These are phyloP conservation scores for Populus tomentosa DNA, from an alignment of 441 rosid genomes.

Conservation along the genomic window DNA sequence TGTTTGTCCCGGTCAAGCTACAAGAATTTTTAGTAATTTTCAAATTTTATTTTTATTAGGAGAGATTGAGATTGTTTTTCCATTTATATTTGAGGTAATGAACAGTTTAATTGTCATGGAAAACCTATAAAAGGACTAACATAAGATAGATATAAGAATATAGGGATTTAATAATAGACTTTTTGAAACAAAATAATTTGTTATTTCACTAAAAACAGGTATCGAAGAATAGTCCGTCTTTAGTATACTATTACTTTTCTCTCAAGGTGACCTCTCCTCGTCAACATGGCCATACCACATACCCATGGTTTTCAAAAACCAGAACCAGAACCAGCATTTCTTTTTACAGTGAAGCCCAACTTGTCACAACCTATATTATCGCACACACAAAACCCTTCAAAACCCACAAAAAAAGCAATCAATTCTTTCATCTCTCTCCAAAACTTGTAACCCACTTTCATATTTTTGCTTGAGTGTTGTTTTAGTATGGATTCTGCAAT, in stretches of 20 bases:
- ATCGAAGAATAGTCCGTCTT: background rate
- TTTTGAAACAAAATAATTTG: background rate
- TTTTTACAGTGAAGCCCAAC: background rate
- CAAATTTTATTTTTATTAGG: background rate
- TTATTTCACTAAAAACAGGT: background rate
- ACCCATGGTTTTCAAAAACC: conserved; percentile 24
- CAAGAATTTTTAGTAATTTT: background rate
- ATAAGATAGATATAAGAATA: background rate
- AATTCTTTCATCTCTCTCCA: background rate
- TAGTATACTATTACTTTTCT: background rate
- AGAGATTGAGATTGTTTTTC: too few species aligned
- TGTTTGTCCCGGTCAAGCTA: background rate
- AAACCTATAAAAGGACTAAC: background rate
- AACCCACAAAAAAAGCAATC: background rate
- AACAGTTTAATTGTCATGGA: background rate
- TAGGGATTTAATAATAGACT: background rate
- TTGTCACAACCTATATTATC: background rate
- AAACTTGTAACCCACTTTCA: background rate
- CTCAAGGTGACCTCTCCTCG: background rate
- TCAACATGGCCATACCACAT: background rate
- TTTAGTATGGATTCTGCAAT: conserved; percentile 33
- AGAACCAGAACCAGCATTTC: background rate
- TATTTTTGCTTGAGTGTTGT: background rate
- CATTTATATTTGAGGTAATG: background rate
- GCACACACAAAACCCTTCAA: background rate